These are phyloP conservation scores for Thalassiosira hispida DNA, from an alignment of 352 stramenopile species.

Conservation along the genomic window DNA sequence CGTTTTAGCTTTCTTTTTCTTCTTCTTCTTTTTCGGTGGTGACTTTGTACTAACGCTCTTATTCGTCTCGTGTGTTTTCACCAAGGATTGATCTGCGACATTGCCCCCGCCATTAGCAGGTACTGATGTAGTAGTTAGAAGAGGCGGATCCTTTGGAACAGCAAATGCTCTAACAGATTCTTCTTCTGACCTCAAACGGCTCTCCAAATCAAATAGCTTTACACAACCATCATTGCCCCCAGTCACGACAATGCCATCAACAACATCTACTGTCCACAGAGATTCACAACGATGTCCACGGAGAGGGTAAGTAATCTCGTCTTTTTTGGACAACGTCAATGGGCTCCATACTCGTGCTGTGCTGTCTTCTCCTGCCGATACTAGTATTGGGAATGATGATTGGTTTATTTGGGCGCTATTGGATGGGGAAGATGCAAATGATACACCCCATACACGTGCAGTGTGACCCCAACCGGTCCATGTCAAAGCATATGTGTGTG, in stretches of 20 bases:
- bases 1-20: conserved; percentile 52
- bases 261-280: conserved; percentile 43
- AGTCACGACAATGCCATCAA: conserved; percentile 33
- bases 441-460: conserved; percentile 65
- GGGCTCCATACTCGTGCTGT: conserved; percentile 61
- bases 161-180: conserved; percentile 16
- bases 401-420: background rate
- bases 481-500: conserved; percentile 16
- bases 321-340: conserved; percentile 26
- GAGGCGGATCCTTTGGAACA: conserved; percentile 20
- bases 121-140: background rate
- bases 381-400: conserved; percentile 30
- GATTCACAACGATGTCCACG: conserved; percentile 53
- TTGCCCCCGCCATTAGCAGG: background rate
- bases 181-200: conserved; percentile 7
- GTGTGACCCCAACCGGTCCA: conserved; percentile 77
- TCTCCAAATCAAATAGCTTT: conserved; percentile 45
- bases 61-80: conserved; percentile 3
- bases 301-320: conserved; percentile 26
- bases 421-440: conserved; percentile 43
- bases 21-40: conserved; percentile 60
- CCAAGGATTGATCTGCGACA: background rate
- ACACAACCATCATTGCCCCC: conserved; percentile 57
- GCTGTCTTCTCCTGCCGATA: conserved; percentile 62
- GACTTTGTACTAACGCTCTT: background rate